These are phyloP conservation scores for Debaryomyces fabryi DNA, from an alignment of 1,139 yeast species.

Conservation along the genomic window DNA sequence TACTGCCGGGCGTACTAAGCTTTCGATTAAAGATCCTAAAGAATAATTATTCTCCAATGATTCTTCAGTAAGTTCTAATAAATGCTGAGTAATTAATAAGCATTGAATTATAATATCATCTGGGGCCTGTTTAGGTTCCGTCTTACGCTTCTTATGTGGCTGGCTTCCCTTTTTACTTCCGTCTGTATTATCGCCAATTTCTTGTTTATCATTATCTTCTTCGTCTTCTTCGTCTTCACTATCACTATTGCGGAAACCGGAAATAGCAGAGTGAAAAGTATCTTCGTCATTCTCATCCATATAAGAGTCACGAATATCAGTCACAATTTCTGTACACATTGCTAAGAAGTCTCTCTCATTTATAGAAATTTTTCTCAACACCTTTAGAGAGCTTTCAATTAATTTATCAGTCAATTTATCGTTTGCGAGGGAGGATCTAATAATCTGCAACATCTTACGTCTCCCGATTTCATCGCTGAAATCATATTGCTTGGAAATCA, in stretches of 20 bases:
- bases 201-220: conserved; percentile 23
- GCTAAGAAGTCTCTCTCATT: conserved; percentile 83
- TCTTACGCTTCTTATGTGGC: conserved; percentile 31
- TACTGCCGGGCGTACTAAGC: conserved; percentile 83
- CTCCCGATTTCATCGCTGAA: conserved; percentile 92
- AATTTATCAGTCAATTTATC: conserved; percentile 58
- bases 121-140: conserved; percentile 44
- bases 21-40: conserved; percentile 71
- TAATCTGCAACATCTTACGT: conserved; percentile 72
- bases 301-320: conserved; percentile 79
- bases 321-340: conserved; percentile 82
- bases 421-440: conserved; percentile 62
- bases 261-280: conserved; percentile 60
- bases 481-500: conserved; percentile 73
- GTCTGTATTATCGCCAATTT: conserved; percentile 14
- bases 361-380: conserved; percentile 70
- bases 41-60: conserved; percentile 69
- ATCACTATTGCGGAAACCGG: conserved; percentile 32
- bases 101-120: conserved; percentile 63
- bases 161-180: conserved; percentile 12
- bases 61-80: conserved; percentile 67
- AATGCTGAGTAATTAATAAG: conserved; percentile 67
- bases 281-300: conserved; percentile 44
- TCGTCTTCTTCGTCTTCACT: conserved; percentile 25
- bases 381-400: conserved; percentile 60